Percentiles rank a stretch among this genome's conserved stretches.
phyloP scores from a whole-genome alignment of 768 basidiomycete species.

The Boletus rubropictus region DNA sequence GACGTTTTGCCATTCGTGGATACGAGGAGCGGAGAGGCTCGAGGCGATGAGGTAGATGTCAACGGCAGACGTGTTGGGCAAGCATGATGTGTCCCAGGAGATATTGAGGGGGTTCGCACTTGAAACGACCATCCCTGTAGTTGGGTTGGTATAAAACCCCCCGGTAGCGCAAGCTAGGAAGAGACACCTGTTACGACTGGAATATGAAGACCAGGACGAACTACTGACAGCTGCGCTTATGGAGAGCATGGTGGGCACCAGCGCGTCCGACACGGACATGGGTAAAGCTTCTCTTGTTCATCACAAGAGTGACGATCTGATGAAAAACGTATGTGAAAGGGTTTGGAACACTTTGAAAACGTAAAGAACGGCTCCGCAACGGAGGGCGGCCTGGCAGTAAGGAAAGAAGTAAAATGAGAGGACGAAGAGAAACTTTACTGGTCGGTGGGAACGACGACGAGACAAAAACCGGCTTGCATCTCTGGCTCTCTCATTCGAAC shows the following conservation, averaged over 20 bases:
- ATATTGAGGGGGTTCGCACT: constrained; percentile 48
- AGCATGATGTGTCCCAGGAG: constrained; percentile 60
- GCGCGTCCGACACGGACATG: constrained; percentile 23
- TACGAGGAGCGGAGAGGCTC: constrained; percentile 32
- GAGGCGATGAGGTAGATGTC: constrained; percentile 70
- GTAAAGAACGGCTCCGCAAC: constrained; percentile 29
- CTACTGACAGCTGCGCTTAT: constrained; percentile 27
- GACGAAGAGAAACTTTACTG: background rate
- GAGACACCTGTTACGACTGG: background rate
- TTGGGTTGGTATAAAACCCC: constrained; percentile 57
- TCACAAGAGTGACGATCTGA: constrained; percentile 11
- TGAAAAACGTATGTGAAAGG: constrained; percentile 1
- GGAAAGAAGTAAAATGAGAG: constrained; percentile 18
- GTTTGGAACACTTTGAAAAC: constrained; percentile 3
- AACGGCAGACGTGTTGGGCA: constrained; percentile 38
- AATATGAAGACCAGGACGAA: background rate
- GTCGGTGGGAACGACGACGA: constrained; percentile 7
- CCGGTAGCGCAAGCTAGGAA: constrained; percentile 47
- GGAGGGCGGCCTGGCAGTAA: constrained; percentile 18
- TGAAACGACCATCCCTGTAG: constrained; percentile 41
- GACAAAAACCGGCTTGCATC: constrained; percentile 2
- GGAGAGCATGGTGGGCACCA: constrained; percentile 5
- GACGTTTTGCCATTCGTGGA: constrained; percentile 57
- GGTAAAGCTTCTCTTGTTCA: constrained; percentile 28
- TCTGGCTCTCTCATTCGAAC: constrained; percentile 19